Base-by-base conservation (phyloP, 192 early-diverging fungal species). In the Entomortierella beljakovae region DNA sequence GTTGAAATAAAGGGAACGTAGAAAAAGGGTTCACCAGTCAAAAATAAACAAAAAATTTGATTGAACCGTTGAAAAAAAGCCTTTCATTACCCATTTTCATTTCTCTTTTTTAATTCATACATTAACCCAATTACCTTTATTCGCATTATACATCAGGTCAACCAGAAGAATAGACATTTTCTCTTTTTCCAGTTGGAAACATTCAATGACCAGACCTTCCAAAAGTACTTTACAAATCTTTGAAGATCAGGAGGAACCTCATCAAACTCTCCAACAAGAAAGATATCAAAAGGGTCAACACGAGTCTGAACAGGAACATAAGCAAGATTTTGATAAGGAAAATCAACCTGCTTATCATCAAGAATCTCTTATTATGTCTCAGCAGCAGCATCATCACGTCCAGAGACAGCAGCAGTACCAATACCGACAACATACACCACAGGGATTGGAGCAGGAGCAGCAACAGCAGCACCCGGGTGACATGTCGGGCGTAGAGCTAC, bases 381-480 rank as follows among this genome's bases (percentile, higher is more conserved):
- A 40, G 13, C 37, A 46, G 11, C 61, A 49, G 7, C 61, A 63
- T 31, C 58, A 32, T 38, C 8, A 20, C 23, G 18, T 13, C 5
- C 62, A 63, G 4, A 53, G 42, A 18, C 64, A 67, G 28, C 64
- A 67, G 20, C 66, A 68, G 16, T 46, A 68, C 6, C 55, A 68
- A 20, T 56, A 50, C 13, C 65, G 46, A 11, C 65, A 68, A 35
- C 52, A 54, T n/a, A n/a, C n/a, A 57, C 52, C 52, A 28, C 52
- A 55, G 18, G 6, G 13, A 4, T 22, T 15, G 28, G 9, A 60
- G 34, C 32, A 38, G 5, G 37, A 40, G 37, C 43, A 46, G 20
- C 43, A 46, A 15, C 29, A 42, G 1, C 23, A 43, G 4, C 64
- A 66, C 34, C 53, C 54, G 31, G 64, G 64, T 43, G 64, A 66